Percentiles rank a stretch among this genome's conserved stretches.
Conservation (phyloP, 1,284 basidiomycete species). For the Gymnopus androsaceus region DNA sequence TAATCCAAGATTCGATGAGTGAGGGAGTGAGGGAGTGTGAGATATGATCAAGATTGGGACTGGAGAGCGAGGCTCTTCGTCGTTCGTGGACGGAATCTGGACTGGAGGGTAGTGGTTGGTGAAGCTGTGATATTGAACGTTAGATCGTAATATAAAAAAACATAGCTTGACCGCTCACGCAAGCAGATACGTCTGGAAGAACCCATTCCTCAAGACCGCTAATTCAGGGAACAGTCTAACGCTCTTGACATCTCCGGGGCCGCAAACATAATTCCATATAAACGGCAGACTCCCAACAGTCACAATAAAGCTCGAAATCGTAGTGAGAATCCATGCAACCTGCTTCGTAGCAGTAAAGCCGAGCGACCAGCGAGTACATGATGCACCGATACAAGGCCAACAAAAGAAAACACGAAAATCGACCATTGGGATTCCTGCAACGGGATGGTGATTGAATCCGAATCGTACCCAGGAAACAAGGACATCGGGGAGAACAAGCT, state of each 20-base stretch:
- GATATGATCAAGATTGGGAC: no score
- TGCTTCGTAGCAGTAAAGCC: conserved; percentile 40
- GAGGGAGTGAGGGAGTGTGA: no score
- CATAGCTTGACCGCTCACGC: conserved; percentile 32
- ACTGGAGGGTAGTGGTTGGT: no score
- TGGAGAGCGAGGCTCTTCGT: no score
- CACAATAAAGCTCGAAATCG: conserved; percentile 46
- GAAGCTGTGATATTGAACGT: conserved; percentile 26
- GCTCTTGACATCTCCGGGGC: conserved; percentile 34
- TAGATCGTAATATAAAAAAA: conserved; percentile 11
- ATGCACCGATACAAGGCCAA: conserved; percentile 35
- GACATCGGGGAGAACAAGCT: background rate
- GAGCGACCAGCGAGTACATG: conserved; percentile 33
- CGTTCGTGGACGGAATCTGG: no score
- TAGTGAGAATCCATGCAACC: conserved; percentile 56
- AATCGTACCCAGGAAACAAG: background rate
- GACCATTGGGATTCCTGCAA: background rate
- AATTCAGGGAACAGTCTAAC: conserved; percentile 26
- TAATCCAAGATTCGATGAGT: no score
- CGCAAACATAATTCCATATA: conserved; percentile 38
- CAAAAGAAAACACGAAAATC: conserved; percentile 23
- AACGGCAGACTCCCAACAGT: conserved; percentile 49
- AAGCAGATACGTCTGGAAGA: conserved; percentile 52
- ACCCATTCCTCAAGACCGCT: conserved; percentile 32
- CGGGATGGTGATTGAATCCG: background rate